Evolutionary conservation across 805 yeast genomes (phyloP).

Genomic region (Lipomyces chichibuensis): DNA sequence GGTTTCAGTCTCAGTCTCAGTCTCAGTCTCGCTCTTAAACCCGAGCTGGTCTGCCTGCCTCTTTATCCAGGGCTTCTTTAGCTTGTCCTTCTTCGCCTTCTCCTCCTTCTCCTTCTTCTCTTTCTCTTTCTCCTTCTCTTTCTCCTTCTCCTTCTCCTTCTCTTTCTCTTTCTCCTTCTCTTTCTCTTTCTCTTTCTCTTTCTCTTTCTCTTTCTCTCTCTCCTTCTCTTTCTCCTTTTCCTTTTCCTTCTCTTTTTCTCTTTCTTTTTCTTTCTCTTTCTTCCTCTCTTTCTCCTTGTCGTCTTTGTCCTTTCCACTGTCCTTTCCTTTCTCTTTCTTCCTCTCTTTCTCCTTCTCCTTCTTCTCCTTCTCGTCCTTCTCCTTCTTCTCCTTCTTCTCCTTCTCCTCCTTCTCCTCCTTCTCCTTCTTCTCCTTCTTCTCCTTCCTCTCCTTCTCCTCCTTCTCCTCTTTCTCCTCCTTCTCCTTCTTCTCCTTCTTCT

Average conservation of each 20-base stretch:
- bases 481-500: neutral
- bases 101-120: neutral
- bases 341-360: constrained; percentile 2
- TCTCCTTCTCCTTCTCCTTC: neutral
- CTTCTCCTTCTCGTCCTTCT: neutral
- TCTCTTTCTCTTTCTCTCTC: neutral
- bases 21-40: constrained; percentile 2
- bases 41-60: neutral
- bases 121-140: neutral
- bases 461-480: neutral
- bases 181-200: constrained; percentile 8
- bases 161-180: neutral
- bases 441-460: neutral
- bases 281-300: neutral
- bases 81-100: constrained; percentile 3
- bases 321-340: neutral
- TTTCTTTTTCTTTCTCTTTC: neutral
- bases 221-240: neutral
- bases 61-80: constrained; percentile 10
- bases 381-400: neutral
- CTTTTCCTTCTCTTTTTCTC: too few species aligned
- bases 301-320: too few species aligned
- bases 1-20: neutral
- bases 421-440: neutral
- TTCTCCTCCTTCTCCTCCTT: neutral